phyloP scores from a whole-genome alignment of 768 basidiomycete genomes.

The Tephrocybe sp. region DNA sequence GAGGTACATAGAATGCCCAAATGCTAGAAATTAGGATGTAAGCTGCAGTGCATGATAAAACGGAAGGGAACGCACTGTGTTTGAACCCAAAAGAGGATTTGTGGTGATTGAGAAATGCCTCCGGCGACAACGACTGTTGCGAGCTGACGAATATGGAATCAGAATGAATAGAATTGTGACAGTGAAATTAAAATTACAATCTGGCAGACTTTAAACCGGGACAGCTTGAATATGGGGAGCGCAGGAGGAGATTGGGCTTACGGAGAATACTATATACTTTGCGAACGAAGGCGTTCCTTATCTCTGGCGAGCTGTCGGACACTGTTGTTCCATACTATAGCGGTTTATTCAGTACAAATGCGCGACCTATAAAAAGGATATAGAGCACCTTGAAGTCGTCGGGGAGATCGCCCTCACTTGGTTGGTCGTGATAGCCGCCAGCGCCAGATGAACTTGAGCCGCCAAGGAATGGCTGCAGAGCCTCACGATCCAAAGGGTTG shows the following conservation, averaged over 20 bases:
- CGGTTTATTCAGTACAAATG: not conserved
- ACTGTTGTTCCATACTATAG: slow-evolving; percentile 79
- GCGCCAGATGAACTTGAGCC: slow-evolving; percentile 45
- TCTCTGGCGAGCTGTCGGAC: slow-evolving; percentile 72
- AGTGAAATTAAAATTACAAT: slow-evolving; percentile 52
- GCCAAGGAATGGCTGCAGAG: slow-evolving; percentile 58
- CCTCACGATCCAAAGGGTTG: slow-evolving; percentile 32
- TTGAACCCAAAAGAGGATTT: slow-evolving; percentile 69
- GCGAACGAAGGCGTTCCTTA: slow-evolving; percentile 83
- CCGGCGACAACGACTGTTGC: slow-evolving; percentile 82
- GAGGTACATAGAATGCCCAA: slow-evolving; percentile 80
- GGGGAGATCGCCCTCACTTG: slow-evolving; percentile 70
- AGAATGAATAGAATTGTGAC: not conserved
- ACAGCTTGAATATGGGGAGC: slow-evolving; percentile 4
- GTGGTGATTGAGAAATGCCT: slow-evolving; percentile 59
- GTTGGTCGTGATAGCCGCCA: slow-evolving; percentile 72
- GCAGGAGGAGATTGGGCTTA: slow-evolving; percentile 39
- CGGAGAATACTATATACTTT: slow-evolving; percentile 92
- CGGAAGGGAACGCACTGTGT: slow-evolving; percentile 51
- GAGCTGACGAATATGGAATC: slow-evolving; percentile 34
- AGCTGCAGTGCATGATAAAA: not conserved
- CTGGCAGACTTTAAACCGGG: slow-evolving; percentile 54
- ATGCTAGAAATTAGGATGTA: slow-evolving; percentile 36
- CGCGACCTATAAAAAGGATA: not conserved
- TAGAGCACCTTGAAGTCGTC: slow-evolving; percentile 90